phyloP scores from a whole-genome alignment of 441 rosid genomes.

The Jatropha podagrica region DNA sequence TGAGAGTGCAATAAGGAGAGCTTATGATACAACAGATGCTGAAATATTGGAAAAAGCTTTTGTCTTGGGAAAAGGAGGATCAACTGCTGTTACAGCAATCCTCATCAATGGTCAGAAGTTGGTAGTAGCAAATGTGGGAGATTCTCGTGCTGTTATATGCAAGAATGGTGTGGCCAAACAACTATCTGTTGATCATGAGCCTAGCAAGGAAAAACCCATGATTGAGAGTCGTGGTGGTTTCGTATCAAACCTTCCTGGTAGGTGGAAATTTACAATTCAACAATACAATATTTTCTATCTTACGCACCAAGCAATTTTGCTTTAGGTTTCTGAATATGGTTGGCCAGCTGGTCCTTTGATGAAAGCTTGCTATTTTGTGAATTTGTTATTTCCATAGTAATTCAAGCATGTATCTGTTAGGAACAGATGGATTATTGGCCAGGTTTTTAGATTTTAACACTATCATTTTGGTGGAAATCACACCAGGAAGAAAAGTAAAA shows the following conservation, averaged over 20 bases:
- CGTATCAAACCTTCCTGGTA: conserved; percentile 86
- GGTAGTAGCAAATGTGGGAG: conserved; percentile 88
- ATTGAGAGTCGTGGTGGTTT: conserved; percentile 90
- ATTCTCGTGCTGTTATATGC: conserved; percentile 83
- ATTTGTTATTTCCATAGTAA: background rate
- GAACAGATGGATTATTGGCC: background rate
- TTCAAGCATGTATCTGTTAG: background rate
- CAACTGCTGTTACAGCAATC: conserved; percentile 93
- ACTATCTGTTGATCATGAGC: conserved; percentile 88
- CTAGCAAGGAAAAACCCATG: conserved; percentile 54
- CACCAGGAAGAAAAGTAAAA: background rate
- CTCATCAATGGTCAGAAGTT: conserved; percentile 68
- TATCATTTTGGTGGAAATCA: background rate
- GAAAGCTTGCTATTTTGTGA: too few species aligned
- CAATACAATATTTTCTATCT: background rate
- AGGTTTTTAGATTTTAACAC: background rate
- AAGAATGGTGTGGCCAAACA: conserved; percentile 67
- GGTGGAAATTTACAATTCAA: background rate
- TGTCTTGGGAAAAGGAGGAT: conserved; percentile 83
- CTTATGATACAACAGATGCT: conserved; percentile 62
- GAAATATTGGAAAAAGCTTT: conserved; percentile 63
- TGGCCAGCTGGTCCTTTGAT: background rate
- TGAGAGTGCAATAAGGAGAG: conserved; percentile 65
- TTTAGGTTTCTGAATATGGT: conserved; percentile 2
- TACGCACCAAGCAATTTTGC: background rate